A percentile compares a stretch with the other conserved stretches of the same genome.
Evolutionary conservation across 2,329 filamentous ascomycete species (phyloP).

Genomic region (Aureobasidium lini): DNA sequence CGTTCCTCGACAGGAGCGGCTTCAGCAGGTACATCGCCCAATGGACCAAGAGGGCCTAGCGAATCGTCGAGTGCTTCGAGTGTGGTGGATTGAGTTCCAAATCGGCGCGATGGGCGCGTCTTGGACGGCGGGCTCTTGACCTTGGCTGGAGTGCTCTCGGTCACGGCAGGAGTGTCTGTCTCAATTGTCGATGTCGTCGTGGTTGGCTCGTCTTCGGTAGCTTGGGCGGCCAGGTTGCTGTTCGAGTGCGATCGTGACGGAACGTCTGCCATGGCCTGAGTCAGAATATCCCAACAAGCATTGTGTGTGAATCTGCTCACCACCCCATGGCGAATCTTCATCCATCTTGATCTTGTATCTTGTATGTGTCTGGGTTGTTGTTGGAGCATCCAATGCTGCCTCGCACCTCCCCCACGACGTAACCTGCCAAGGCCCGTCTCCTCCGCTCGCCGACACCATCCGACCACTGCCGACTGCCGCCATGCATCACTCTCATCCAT

Average conservation of each 20-base stretch:
- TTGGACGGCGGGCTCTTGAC: slow-evolving; percentile 17
- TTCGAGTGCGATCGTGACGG: slow-evolving; percentile 38
- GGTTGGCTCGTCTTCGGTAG: slow-evolving; percentile 24
- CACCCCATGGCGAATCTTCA: slow-evolving; percentile 19
- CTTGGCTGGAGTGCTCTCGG: slow-evolving; percentile 25
- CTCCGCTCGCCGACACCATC: background rate
- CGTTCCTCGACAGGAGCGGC: slow-evolving; percentile 48
- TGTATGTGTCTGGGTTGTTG: background rate
- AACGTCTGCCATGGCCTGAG: slow-evolving; percentile 33
- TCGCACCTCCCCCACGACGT: slow-evolving; percentile 3
- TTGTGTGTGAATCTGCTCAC: background rate
- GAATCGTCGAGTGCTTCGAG: slow-evolving; percentile 71
- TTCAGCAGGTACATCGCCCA: slow-evolving; percentile 42
- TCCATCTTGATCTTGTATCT: slow-evolving; percentile 13
- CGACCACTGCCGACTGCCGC: background rate
- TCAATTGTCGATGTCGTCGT: background rate
- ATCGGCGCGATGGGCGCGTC: slow-evolving; percentile 48
- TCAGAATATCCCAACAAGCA: background rate
- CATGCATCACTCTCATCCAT: background rate
- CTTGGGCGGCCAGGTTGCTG: slow-evolving; percentile 33
- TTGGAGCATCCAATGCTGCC: background rate
- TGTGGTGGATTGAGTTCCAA: slow-evolving; percentile 67
- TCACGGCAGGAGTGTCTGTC: slow-evolving; percentile 17
- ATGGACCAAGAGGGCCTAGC: slow-evolving; percentile 67
- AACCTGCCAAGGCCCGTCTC: slow-evolving; percentile 2